Conservation (phyloP, 352 stramenopile genomes). For the Pythium rishiriense region DNA sequence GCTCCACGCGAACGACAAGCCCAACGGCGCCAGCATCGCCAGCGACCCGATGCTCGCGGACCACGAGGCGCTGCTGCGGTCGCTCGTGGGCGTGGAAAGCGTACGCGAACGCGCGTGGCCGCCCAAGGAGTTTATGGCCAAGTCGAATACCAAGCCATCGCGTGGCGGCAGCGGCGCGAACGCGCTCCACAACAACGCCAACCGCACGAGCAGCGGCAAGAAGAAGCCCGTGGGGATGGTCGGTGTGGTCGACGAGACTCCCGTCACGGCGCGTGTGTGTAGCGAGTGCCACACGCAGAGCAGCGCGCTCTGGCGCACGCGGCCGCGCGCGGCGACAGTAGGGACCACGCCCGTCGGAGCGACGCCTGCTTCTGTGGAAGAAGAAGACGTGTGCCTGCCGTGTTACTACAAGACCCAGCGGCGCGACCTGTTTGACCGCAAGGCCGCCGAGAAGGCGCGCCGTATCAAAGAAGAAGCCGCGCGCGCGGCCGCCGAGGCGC, state of each 20-base stretch:
- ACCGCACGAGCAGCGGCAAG: conserved; percentile 44
- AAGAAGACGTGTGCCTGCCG: conserved; percentile 56
- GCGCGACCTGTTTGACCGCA: conserved; percentile 62
- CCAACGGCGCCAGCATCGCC: conserved; percentile 8
- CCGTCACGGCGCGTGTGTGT: conserved; percentile 36
- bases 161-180: conserved; percentile 40
- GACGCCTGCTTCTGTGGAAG: neutral
- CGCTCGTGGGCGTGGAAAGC: conserved; percentile 28
- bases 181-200: conserved; percentile 26
- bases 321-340: conserved; percentile 17
- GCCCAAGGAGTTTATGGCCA: conserved; percentile 72
- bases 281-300: conserved; percentile 57
- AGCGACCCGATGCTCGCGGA: neutral
- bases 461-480: conserved; percentile 43
- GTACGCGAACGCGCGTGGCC: conserved; percentile 75
- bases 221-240: conserved; percentile 58
- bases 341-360: conserved; percentile 1
- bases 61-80: conserved; percentile 19
- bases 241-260: conserved; percentile 44
- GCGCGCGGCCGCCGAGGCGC: conserved; percentile 43
- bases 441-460: conserved; percentile 39
- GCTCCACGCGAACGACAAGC: conserved; percentile 16
- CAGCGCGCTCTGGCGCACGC: conserved; percentile 65
- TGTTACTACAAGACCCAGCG: conserved; percentile 78
- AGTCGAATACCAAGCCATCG: conserved; percentile 45